Evolutionary conservation across 164 flowering plant genomes (phyloP), one percentile per base, ranked within the genome.

Genomic region (Vitis labrusca): DNA sequence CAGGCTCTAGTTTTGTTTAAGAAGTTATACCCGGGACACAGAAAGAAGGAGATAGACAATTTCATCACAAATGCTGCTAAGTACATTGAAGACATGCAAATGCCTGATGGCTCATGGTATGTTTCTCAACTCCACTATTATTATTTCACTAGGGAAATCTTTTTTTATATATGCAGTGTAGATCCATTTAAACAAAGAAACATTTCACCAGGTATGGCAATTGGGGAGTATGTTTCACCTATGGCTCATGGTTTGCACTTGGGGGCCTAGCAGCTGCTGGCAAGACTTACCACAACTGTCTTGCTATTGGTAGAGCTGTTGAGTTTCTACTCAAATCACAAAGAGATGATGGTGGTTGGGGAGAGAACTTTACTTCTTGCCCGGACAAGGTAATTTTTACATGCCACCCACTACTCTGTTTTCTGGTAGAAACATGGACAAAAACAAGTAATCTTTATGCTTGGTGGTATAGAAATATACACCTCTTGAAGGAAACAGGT

Each of bases 211-310:
- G 86, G 88, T 83, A 85, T 68, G 87, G 89, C 7, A 78, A 70
- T 29, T 85, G 87, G 89, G 89, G 87, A 32, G 74, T 85, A 37
- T 85, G 89, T 73, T 84, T 80, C 79, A 65, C 69, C 0, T 86
- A 86, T 56, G 89, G 80, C 13, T 65, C 89, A 29, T 79, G 82
- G 74, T 84, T 82, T 63, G 86, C 76, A 4, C 77, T 84, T 6
- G 73, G 73, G 61, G 87, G 85, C 1, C 73, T 84, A 17, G 77
- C 71, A 30, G 74, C 83, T 0, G 84, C 73, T 13, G 87, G 86
- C 8, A 84, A 75, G 69, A 77, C 78, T 23, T 84, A 74, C 64
- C 27, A 69, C n/a, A 84, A 84, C 59, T 72, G 82, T 30, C 57
- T 32, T 9, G 74, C 85, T 2, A 68, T 85, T n/a, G 77, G 82